Conservation (phyloP, 2,329 filamentous ascomycete species). For the Tolypocladium inflatum region DNA sequence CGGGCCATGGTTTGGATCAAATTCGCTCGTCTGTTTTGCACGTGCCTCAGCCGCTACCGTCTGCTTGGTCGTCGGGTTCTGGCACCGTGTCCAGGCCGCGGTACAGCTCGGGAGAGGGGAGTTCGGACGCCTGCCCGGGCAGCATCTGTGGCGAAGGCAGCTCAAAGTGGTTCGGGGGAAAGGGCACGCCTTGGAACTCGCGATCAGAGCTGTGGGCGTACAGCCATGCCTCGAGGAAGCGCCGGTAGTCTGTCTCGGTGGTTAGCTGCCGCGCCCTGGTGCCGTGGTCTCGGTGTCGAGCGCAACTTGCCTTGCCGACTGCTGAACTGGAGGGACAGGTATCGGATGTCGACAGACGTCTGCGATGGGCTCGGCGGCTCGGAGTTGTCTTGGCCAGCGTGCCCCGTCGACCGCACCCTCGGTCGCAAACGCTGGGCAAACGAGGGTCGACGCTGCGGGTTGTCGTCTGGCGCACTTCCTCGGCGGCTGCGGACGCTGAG, state of each 20-base stretch:
- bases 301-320: slow-evolving; percentile 30
- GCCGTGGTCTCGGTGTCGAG: not conserved
- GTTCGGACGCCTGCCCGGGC: slow-evolving; percentile 13
- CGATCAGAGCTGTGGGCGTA: slow-evolving; percentile 35
- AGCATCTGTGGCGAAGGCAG: slow-evolving; percentile 37
- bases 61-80: not conserved
- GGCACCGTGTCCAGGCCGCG: slow-evolving; percentile 2
- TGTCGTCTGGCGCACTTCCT: slow-evolving; percentile 28
- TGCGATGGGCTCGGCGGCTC: slow-evolving; percentile 13
- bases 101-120: slow-evolving; percentile 2
- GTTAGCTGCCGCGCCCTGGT: not conserved
- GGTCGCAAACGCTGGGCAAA: slow-evolving; percentile 32
- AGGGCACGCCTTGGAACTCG: slow-evolving; percentile 34
- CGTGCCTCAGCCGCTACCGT: slow-evolving; percentile 1
- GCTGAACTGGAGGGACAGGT: slow-evolving; percentile 41
- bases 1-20: not conserved
- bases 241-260: slow-evolving; percentile 28
- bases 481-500: slow-evolving; percentile 30
- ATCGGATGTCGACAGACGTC: slow-evolving; percentile 30
- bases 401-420: slow-evolving; percentile 21
- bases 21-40: not conserved
- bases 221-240: slow-evolving; percentile 37
- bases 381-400: slow-evolving; percentile 7
- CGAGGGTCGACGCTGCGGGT: slow-evolving; percentile 30
- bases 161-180: slow-evolving; percentile 35